Evolutionary conservation across 2,329 filamentous ascomycete species (phyloP), one percentile per base, ranked within the genome.

Genomic region (Setomelanomma holmii): DNA sequence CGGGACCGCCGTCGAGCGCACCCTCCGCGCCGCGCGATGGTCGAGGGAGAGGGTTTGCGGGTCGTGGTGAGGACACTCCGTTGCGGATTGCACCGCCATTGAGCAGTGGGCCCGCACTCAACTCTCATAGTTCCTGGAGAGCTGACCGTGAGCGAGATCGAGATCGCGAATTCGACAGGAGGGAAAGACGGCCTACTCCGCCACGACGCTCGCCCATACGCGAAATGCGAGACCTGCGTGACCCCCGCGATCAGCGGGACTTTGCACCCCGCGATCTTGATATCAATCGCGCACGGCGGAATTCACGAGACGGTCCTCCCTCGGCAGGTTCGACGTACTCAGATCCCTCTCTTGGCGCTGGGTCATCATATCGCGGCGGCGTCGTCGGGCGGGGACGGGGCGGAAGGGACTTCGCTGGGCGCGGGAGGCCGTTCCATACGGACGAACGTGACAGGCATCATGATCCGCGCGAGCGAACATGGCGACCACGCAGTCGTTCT

Each of bases 321-420:
- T 89, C 88, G 1, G 88, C 87, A 16, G 87, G 87, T 4, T 90
- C 89, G 3, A 86, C 85, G 8, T 86, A 85, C 19, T 89, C 89
- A 0, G 89, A 92, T 23, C 59, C 62, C 56, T 82, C 84, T 11
- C 87, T 88, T 50, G 82, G 80, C 16, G 73, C 79, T 7, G 79
- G 79, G 8, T 80, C 82, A 7, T 81, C 82, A 48, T 76, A 78
- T 51, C 73, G 76, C 17, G 83, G 86, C 17, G 81, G 82, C 23
- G 83, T 83, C 5, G 84, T 84, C 52, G 71, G 66, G 16, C 63
- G 74, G 35, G 78, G 77, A 5, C 76, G 84, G 51, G 83, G 84
- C 23, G 79, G 86, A 23, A 53, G 66, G 30, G 66, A 69, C 10
- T 74, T 73, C 50, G 60, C 60, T 22, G 72, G 70, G 12, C 64